Evolutionary conservation across 129 eudicot genomes (phyloP), one percentile per base, ranked within the genome.

Genomic region (Flaveria robusta): DNA sequence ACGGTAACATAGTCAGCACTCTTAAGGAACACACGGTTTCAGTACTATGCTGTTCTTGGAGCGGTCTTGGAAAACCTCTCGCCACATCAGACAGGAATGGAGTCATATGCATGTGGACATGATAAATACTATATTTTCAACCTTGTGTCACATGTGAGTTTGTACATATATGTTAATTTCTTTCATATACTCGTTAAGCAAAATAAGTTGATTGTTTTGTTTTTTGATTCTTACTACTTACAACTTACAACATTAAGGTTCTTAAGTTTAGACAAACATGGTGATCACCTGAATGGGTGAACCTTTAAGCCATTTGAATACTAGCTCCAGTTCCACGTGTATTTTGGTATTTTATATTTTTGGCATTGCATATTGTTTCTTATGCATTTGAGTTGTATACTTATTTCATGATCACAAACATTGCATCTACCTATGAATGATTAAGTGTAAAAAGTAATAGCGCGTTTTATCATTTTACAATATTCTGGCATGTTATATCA

Each of bases 11-110:
- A 9, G 97, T 94, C 4, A 84, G 89, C 77, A 94, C 96, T 41
- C 78, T 94, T 20, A 94, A 94, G 78, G 97, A 94, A 72, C 97
- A 94, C 70, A 78, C 81, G 0, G 50, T 82, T 46, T 79, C 99
- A 3, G 97, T 94, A 64, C 75, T 94, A 24, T 85, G 92, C 70
- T 91, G 99, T 82, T 81, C 96, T 15, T 94, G 99, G 99, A 91
- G 99, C 82, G 87, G 85, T 9, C 78, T 89, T 22, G 99, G 99
- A 37, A 94, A 94, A 56, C 96, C 99, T 15, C 74, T 94, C 12
- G 99, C 97, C 37, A 83, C 96, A 0, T 80, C 97, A 0, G 99
- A 94, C 54, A 86, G 79, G 79, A 89, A 85, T 67, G 99, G 99
- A 5, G 63, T 76, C 55, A 82, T 94, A 64, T 94, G 99, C 69